Evolutionary conservation across 164 flowering plant species (phyloP).

Genomic region (Tetrastigma voinierianum): DNA sequence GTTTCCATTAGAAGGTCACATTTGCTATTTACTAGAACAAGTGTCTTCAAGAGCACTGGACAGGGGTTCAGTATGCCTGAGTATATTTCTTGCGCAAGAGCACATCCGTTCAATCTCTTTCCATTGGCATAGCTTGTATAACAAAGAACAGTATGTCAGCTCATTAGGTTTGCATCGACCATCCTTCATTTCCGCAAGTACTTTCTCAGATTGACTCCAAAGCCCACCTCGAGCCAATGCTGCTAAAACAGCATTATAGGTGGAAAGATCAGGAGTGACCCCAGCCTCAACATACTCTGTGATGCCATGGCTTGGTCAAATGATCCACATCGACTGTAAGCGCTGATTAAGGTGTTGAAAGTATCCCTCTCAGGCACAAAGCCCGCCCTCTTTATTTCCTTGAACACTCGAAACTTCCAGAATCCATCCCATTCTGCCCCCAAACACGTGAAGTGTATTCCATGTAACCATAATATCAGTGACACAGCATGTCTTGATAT

Average conservation of each 20-base stretch:
- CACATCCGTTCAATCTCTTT: conserved; percentile 65
- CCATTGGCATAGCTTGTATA: conserved; percentile 84
- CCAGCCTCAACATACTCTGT: conserved; percentile 67
- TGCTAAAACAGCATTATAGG: conserved; percentile 89
- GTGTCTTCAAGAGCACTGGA: conserved; percentile 70
- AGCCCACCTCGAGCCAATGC: conserved; percentile 88
- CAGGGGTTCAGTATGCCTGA: conserved; percentile 56
- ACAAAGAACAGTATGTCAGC: conserved; percentile 66
- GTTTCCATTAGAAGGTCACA: conserved; percentile 70
- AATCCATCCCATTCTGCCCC: conserved; percentile 89
- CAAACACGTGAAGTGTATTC: conserved; percentile 89
- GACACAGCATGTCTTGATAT: conserved; percentile 54
- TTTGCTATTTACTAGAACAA: conserved; percentile 82
- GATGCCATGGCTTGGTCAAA: conserved; percentile 78
- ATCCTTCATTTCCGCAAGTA: conserved; percentile 78
- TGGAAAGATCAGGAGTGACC: conserved; percentile 78
- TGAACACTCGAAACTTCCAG: conserved; percentile 85
- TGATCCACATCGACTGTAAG: conserved; percentile 79
- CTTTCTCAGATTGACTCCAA: conserved; percentile 85
- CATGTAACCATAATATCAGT: conserved; percentile 91
- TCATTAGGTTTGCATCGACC: conserved; percentile 78
- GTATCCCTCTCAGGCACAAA: conserved; percentile 92
- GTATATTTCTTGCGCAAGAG: conserved; percentile 76
- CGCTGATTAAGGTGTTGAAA: conserved; percentile 81
- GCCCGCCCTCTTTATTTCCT: conserved; percentile 94